Evolutionary conservation across 257 asterid genomes (phyloP).

Genomic region (Lavandula angustifolia): DNA sequence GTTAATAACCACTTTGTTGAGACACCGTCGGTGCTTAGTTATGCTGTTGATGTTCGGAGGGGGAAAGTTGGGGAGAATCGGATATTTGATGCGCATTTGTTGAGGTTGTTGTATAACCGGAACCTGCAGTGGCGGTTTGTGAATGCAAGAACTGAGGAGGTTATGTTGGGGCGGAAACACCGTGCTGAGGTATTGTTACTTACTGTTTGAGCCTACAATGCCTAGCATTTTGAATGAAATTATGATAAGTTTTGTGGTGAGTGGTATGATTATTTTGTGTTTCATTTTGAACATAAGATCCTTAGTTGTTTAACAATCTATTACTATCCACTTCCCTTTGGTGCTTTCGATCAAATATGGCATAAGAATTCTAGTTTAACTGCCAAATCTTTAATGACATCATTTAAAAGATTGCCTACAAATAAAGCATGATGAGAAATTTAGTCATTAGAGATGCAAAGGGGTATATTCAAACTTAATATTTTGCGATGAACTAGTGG

Average conservation of each 20-base stretch:
- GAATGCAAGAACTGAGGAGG: slow-evolving; percentile 78
- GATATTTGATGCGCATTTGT: slow-evolving; percentile 76
- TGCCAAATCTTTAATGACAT: too few relatives aligned
- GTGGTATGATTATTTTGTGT: background rate
- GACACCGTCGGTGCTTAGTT: slow-evolving; percentile 91
- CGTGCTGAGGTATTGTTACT: slow-evolving; percentile 74
- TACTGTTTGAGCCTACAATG: slow-evolving; percentile 2
- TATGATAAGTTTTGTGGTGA: slow-evolving; percentile 11
- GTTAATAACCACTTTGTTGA: slow-evolving; percentile 62
- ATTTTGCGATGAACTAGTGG: too few relatives aligned
- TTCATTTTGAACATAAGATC: too few relatives aligned
- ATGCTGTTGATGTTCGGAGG: slow-evolving; percentile 91
- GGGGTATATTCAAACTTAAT: too few relatives aligned
- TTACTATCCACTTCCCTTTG: too few relatives aligned
- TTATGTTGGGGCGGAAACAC: slow-evolving; percentile 67
- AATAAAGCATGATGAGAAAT: too few relatives aligned
- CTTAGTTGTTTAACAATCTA: too few relatives aligned
- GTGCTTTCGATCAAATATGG: too few relatives aligned
- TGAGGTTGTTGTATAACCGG: slow-evolving; percentile 88
- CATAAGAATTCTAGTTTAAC: too few relatives aligned
- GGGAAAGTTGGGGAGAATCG: slow-evolving; percentile 89
- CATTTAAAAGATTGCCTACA: too few relatives aligned
- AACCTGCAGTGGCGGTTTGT: slow-evolving; percentile 93
- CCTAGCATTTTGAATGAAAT: slow-evolving; percentile 9
- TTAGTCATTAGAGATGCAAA: too few relatives aligned